phyloP scores from a whole-genome alignment of 345 rosid species.

The Brassica napus region DNA sequence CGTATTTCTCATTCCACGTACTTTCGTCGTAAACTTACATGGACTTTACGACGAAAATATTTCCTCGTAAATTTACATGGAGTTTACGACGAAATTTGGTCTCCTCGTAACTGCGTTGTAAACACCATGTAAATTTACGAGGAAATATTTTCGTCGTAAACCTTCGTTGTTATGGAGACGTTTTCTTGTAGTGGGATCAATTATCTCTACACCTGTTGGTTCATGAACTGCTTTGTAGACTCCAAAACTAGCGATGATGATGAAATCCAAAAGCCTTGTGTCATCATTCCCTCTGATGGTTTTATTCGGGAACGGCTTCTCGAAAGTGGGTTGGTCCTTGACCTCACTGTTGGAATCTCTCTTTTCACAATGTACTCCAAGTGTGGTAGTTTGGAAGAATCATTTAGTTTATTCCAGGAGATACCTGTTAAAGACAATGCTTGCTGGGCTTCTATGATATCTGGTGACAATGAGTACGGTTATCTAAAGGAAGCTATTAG shows the following conservation, averaged over 20 bases:
- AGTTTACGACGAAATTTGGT: too few relatives aligned
- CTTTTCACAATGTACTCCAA: constrained; percentile 81
- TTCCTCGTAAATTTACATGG: too few relatives aligned
- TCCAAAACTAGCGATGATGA: constrained; percentile 32
- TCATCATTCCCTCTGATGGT: constrained; percentile 12
- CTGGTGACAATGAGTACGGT: constrained; percentile 65
- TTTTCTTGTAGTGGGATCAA: not conserved
- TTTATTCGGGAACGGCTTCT: constrained; percentile 17
- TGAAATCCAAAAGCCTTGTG: constrained; percentile 42
- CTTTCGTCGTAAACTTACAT: too few relatives aligned
- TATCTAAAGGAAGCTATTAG: constrained; percentile 49
- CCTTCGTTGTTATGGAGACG: too few relatives aligned
- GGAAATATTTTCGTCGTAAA: too few relatives aligned
- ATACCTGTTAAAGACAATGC: constrained; percentile 61
- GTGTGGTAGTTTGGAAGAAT: constrained; percentile 64
- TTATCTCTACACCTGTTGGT: constrained; percentile 26
- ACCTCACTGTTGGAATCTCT: constrained; percentile 68
- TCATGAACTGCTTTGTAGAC: constrained; percentile 31
- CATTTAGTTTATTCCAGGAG: constrained; percentile 57
- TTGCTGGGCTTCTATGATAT: constrained; percentile 80
- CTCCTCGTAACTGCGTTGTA: too few relatives aligned
- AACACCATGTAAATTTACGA: too few relatives aligned
- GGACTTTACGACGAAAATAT: too few relatives aligned
- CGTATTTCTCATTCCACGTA: too few relatives aligned
- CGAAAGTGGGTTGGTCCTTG: constrained; percentile 48